A percentile compares a stretch with the other conserved stretches of the same genome.
phyloP scores from a whole-genome alignment of 306 rosid genomes.

The Trichosanthes truncata region DNA sequence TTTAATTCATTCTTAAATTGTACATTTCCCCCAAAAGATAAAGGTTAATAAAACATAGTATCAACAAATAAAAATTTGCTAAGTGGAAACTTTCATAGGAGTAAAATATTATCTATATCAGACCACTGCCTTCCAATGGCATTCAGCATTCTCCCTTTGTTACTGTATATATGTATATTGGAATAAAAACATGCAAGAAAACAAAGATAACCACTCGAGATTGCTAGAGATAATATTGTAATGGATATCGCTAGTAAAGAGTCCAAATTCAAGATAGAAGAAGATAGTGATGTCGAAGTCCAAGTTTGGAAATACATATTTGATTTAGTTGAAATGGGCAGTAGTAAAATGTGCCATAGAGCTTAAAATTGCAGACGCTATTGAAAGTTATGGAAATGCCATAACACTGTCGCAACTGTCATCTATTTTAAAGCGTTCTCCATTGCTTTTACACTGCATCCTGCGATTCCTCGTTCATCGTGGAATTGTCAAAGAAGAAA shows the following conservation, averaged over 20 bases:
- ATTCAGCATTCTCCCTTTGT: no score
- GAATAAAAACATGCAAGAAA: no score
- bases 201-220: no score
- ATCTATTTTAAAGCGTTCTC: conserved; percentile 19
- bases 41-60: no score
- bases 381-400: not conserved
- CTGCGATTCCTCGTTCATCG: not conserved
- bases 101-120: no score
- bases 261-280: not conserved
- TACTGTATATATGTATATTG: no score
- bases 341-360: conserved; percentile 1
- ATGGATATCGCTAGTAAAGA: not conserved
- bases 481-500: conserved; percentile 24
- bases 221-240: not conserved
- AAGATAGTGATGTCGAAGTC: not conserved
- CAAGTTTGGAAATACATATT: not conserved
- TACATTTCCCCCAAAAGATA: no score
- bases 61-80: no score
- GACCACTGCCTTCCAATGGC: no score
- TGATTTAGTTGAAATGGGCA: not conserved
- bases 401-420: not conserved
- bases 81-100: no score
- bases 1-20: no score
- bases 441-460: not conserved
- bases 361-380: conserved; percentile 48